A percentile compares a stretch with the other conserved stretches of the same genome.
Conservation (phyloP, 805 yeast species). For the Tetrapisispora taiwanensis region DNA sequence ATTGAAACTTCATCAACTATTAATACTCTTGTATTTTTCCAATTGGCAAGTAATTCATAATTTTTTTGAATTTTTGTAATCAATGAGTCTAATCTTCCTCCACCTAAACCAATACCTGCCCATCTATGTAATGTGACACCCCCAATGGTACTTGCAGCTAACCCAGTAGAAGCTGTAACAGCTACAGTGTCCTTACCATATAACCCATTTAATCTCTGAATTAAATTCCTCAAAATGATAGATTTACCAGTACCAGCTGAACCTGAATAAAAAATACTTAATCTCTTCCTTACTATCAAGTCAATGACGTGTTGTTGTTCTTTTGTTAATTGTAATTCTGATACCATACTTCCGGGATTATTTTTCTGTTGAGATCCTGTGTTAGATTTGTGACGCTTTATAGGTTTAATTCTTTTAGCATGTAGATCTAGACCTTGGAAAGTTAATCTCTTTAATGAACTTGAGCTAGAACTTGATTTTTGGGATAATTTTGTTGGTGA, state of each 20-base stretch:
- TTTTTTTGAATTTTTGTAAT: slow-evolving; percentile 16
- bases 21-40: slow-evolving; percentile 62
- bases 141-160: slow-evolving; percentile 90
- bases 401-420: slow-evolving; percentile 14
- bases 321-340: slow-evolving; percentile 21
- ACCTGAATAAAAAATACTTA: slow-evolving; percentile 66
- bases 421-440: slow-evolving; percentile 14
- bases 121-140: slow-evolving; percentile 82
- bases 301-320: slow-evolving; percentile 48
- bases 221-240: slow-evolving; percentile 53
- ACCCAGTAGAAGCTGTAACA: slow-evolving; percentile 90
- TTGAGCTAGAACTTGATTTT: slow-evolving; percentile 3
- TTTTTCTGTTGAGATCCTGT: background rate
- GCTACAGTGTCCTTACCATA: slow-evolving; percentile 50
- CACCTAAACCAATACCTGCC: slow-evolving; percentile 78
- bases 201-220: slow-evolving; percentile 38
- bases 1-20: slow-evolving; percentile 90
- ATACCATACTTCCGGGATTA: background rate
- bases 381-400: slow-evolving; percentile 2
- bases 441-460: slow-evolving; percentile 8
- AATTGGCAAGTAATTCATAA: slow-evolving; percentile 25
- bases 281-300: slow-evolving; percentile 39
- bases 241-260: slow-evolving; percentile 88
- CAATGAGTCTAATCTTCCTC: slow-evolving; percentile 37
- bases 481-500: background rate